Conservation (phyloP, 2,329 filamentous ascomycete genomes). For the Beauveria caledonica region DNA sequence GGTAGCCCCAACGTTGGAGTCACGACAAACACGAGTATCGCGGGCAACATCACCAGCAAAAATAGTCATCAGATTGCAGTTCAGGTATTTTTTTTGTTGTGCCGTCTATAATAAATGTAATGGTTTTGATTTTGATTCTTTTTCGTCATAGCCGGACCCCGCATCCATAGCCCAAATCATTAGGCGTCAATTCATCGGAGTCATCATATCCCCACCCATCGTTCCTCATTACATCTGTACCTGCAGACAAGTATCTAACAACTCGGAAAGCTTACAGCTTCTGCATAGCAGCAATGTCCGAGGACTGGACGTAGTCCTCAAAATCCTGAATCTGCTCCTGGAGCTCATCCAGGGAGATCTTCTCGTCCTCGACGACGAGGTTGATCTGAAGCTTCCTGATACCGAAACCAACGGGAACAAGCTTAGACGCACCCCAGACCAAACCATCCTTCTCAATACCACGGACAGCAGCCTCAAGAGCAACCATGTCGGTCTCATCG, state of each 20-base stretch:
- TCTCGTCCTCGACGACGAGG: constrained; percentile 94
- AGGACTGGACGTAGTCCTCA: constrained; percentile 83
- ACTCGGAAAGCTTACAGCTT: constrained; percentile 14
- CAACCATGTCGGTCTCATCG: constrained; percentile 87
- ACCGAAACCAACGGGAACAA: constrained; percentile 88
- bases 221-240: constrained; percentile 25
- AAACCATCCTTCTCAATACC: constrained; percentile 87
- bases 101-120: constrained; percentile 13
- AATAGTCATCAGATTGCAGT: neutral
- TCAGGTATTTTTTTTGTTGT: constrained; percentile 6
- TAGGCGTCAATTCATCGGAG: constrained; percentile 15
- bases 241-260: neutral
- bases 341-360: constrained; percentile 80
- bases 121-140: constrained; percentile 6
- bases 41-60: neutral
- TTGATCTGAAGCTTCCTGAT: constrained; percentile 99
- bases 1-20: no score
- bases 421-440: constrained; percentile 87
- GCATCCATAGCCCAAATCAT: constrained; percentile 10
- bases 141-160: constrained; percentile 12
- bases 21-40: neutral
- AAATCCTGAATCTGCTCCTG: constrained; percentile 73
- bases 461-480: constrained; percentile 73
- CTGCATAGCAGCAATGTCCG: constrained; percentile 15
- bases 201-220: constrained; percentile 23